Base-by-base conservation (phyloP, 805 yeast species). In the Candida maris region DNA sequence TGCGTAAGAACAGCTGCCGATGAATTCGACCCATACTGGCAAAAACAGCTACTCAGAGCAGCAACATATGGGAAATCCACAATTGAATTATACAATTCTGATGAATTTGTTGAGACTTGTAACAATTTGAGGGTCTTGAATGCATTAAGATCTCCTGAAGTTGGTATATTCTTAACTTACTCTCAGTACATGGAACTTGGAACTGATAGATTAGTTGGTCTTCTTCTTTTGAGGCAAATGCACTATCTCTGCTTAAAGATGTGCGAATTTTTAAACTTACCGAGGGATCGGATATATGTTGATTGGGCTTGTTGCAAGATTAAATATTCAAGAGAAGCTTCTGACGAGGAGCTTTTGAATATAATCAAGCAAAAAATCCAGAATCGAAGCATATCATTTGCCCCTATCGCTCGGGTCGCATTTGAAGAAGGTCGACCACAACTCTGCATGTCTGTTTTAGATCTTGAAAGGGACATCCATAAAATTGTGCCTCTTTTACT, bases 281-380 rank as follows among this genome's bases (percentile, higher is more conserved):
- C 74, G 30, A 65, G 63, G 34, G 73, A 73, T 51, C 44, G 59
- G 12, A 73, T 93, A 0, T 83, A 81, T 51, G 67, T 77, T 2
- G 73, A 80, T 45, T 93, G 97, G 97, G 89, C 95, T 4, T 74
- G 81, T 40, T 62, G 72, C 22, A 84, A 85, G 52, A 77, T 89
- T 17, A 70, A 68, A 39, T 60, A 62, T 20, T 79, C 81, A 12
- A 50, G 68, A 5, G 71, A 70, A 19, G 45, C 70, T 39, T 68
- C 73, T 1, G 97, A 91, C 52, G 65, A 68, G 4, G 77, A 75
- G 24, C 59, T 91, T 8, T 73, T 77, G 28, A 54, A 65, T 16
- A 48, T 62, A 1, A 65, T 91, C 1, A 52, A 72, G 5, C 61
- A 66, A 6, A 73, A 74, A 37, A 61, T 86, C 12, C 49, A 48